Evolutionary conservation across 2,329 filamentous ascomycete genomes (phyloP).

Genomic region (Dactylellina leptospora): DNA sequence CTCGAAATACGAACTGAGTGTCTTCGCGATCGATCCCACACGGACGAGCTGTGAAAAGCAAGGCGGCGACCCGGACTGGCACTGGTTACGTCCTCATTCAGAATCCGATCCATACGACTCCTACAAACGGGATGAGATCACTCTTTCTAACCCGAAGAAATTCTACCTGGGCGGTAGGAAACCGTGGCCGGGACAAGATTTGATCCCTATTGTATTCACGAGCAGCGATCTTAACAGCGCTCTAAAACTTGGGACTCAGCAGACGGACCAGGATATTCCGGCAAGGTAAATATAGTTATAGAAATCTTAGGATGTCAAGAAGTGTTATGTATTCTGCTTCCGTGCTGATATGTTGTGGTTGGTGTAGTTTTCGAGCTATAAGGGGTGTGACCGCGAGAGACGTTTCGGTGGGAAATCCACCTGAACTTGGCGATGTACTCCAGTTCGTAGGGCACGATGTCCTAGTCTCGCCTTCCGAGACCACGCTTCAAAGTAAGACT

Average conservation of each 20-base stretch:
- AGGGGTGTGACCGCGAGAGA: not conserved
- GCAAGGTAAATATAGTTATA: conserved; percentile 3
- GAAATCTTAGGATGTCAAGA: not conserved
- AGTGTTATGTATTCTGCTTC: not conserved
- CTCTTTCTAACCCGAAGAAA: conserved; percentile 4
- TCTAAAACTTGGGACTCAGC: conserved; percentile 1
- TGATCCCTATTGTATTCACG: conserved; percentile 15
- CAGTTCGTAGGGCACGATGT: conserved; percentile 14
- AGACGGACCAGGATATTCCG: not conserved
- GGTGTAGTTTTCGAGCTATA: conserved; percentile 8
- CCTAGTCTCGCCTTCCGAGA: not conserved
- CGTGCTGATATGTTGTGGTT: not conserved
- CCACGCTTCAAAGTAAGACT: conserved; percentile 7
- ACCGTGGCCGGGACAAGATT: conserved; percentile 1
- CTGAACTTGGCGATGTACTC: conserved; percentile 4
- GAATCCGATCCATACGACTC: conserved; percentile 21
- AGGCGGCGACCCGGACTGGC: conserved; percentile 15
- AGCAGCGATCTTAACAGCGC: not conserved
- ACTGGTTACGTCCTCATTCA: not conserved
- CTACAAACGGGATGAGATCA: conserved; percentile 5
- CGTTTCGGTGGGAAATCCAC: not conserved
- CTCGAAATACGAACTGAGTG: conserved; percentile 6
- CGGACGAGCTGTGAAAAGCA: conserved; percentile 8
- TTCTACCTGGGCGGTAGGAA: conserved; percentile 20
- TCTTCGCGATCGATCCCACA: conserved; percentile 18